phyloP scores from a whole-genome alignment of 805 yeast species.

The Ogataea henricii region DNA sequence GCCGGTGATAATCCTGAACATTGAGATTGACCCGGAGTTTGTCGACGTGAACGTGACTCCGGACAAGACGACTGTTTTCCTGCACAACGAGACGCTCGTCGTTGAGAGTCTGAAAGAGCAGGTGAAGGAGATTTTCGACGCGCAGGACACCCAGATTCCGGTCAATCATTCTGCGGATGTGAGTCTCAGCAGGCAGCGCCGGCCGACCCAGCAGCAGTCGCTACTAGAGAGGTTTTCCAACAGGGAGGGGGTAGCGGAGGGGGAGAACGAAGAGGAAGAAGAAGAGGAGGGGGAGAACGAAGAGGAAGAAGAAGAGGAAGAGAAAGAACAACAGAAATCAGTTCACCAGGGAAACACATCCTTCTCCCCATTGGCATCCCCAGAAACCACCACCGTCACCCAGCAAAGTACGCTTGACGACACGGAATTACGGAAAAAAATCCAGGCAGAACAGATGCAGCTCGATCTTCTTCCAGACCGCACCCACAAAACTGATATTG shows the following conservation, averaged over 20 bases:
- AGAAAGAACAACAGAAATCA: constrained; percentile 1
- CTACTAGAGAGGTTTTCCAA: constrained; percentile 8
- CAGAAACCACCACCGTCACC: too few species aligned
- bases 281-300: background rate
- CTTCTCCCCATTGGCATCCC: too few species aligned
- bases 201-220: background rate
- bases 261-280: constrained; percentile 2
- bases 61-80: constrained; percentile 73
- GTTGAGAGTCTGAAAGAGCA: constrained; percentile 55
- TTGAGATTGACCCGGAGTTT: constrained; percentile 50
- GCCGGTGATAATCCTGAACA: constrained; percentile 69
- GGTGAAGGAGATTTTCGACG: constrained; percentile 49
- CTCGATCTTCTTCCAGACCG: constrained; percentile 3
- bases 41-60: constrained; percentile 92
- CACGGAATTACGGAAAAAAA: background rate
- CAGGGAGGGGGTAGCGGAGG: background rate
- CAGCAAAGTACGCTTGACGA: too few species aligned
- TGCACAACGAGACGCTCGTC: constrained; percentile 66
- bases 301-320: constrained; percentile 8
- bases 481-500: background rate
- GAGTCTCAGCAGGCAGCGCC: background rate
- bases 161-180: constrained; percentile 12
- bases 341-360: too few species aligned
- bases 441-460: constrained; percentile 7
- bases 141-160: constrained; percentile 31